These are phyloP conservation scores for Curvularia spicifera DNA, from an alignment of 2,329 filamentous ascomycete species.

Conservation along the genomic window DNA sequence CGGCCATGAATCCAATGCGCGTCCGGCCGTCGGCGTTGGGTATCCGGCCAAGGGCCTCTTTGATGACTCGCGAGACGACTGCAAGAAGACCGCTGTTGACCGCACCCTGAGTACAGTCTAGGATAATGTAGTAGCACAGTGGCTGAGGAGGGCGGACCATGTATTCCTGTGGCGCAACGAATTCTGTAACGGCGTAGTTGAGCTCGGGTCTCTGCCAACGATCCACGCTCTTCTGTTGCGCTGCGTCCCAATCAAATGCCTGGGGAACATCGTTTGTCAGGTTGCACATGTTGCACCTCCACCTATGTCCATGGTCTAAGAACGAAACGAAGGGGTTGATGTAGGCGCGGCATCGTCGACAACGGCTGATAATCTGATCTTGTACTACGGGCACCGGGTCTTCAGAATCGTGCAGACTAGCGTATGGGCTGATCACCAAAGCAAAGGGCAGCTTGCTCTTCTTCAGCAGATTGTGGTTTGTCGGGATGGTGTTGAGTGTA, in stretches of 20 bases:
- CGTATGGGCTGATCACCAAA: conserved; percentile 94
- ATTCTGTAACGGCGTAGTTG: conserved; percentile 96
- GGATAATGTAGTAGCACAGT: conserved; percentile 44
- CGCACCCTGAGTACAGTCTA: conserved; percentile 61
- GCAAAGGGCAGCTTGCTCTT: conserved; percentile 94
- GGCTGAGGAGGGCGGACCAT: conserved; percentile 98
- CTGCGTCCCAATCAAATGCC: conserved; percentile 96
- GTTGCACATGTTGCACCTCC: conserved; percentile 99
- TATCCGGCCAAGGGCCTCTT: conserved; percentile 94
- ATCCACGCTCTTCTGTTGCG: conserved; percentile 87
- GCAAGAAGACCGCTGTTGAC: conserved; percentile 84
- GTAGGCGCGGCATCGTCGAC: conserved; percentile 92
- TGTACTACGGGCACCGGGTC: conserved; percentile 90
- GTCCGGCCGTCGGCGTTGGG: conserved; percentile 96
- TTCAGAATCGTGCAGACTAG: conserved; percentile 88
- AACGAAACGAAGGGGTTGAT: conserved; percentile 94
- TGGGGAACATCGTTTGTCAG: conserved; percentile 99
- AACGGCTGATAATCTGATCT: conserved; percentile 96
- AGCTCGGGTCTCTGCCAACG: conserved; percentile 90
- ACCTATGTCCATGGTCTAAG: conserved; percentile 93
- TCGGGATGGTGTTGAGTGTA: conserved; percentile 91
- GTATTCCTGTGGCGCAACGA: conserved; percentile 97
- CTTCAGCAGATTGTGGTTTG: conserved; percentile 89
- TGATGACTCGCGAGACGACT: conserved; percentile 88
- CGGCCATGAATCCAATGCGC: conserved; percentile 90